Conservation (phyloP, 2,329 filamentous ascomycete genomes). For the Sarocladiaceae sp. region DNA sequence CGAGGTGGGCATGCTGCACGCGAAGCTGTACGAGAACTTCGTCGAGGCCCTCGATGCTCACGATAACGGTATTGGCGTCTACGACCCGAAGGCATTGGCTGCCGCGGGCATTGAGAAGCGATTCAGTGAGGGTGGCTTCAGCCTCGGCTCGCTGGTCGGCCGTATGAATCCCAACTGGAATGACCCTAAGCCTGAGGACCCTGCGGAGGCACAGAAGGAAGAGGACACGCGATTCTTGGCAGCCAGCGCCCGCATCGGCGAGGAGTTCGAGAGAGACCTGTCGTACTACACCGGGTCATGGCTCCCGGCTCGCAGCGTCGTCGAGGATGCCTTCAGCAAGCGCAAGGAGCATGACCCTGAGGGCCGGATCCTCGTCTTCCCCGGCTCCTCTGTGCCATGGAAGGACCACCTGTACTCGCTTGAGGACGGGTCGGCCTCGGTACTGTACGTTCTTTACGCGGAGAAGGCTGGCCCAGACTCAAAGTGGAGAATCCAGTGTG, state of each 20-base stretch:
- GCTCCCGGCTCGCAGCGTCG: conserved; percentile 79
- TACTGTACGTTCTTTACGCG: conserved; percentile 86
- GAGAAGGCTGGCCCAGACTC: conserved; percentile 66
- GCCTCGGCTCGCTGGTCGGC: conserved; percentile 74
- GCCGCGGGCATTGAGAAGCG: conserved; percentile 71
- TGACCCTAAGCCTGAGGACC: conserved; percentile 49
- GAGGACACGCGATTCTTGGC: conserved; percentile 75
- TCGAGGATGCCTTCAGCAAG: conserved; percentile 67
- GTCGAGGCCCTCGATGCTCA: conserved; percentile 95
- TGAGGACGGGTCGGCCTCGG: conserved; percentile 55
- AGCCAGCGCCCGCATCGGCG: conserved; percentile 79
- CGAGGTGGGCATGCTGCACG: conserved; percentile 70
- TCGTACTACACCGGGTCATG: conserved; percentile 69
- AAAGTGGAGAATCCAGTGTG: conserved; percentile 92
- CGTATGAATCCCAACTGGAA: conserved; percentile 79
- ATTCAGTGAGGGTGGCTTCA: conserved; percentile 78
- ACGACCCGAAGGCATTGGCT: conserved; percentile 64
- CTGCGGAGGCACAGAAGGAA: conserved; percentile 75
- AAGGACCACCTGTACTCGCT: conserved; percentile 92
- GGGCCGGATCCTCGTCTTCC: conserved; percentile 76
- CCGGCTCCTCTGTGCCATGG: conserved; percentile 49
- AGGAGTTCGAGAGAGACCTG: conserved; percentile 78
- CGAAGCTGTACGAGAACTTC: conserved; percentile 88
- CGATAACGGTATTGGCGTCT: conserved; percentile 86
- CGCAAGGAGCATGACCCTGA: conserved; percentile 62